phyloP scores from a whole-genome alignment of 1,284 basidiomycete species.

The Trichosporon inkin region DNA sequence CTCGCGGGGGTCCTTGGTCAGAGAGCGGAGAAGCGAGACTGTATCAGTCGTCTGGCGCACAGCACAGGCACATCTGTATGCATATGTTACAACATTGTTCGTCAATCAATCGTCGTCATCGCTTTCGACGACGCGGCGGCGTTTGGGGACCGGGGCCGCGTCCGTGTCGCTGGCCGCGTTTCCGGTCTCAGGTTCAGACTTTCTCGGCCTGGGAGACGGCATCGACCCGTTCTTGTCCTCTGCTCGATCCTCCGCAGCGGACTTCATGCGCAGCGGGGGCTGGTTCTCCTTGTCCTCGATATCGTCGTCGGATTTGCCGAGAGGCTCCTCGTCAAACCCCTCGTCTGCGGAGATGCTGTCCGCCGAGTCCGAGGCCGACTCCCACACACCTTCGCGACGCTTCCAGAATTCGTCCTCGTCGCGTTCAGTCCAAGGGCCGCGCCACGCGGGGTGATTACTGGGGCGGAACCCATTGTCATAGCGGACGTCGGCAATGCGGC shows the following conservation, averaged over 20 bases:
- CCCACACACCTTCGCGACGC: background rate
- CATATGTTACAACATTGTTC: slow-evolving; percentile 22
- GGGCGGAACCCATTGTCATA: too few relatives aligned
- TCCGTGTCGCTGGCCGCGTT: background rate
- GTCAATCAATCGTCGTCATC: background rate
- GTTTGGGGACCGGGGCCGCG: background rate
- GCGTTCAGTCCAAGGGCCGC: background rate
- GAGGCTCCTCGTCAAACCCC: too few relatives aligned
- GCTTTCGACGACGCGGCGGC: background rate
- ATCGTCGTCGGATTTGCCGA: background rate
- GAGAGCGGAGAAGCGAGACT: background rate
- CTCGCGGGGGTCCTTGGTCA: background rate
- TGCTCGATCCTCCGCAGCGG: background rate
- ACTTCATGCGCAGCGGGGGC: background rate
- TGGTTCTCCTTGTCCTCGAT: background rate
- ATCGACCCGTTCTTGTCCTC: background rate
- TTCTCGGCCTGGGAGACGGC: too few relatives aligned
- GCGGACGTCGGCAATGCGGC: too few relatives aligned
- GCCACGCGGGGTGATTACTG: background rate
- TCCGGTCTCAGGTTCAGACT: background rate
- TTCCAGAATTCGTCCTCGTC: background rate
- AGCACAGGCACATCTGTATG: background rate
- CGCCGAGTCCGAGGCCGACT: background rate
- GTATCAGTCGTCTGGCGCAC: background rate
- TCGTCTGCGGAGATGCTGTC: background rate